These are phyloP conservation scores for Solanum ahanhuiri DNA, from an alignment of 257 asterid genomes.

Conservation along the genomic window DNA sequence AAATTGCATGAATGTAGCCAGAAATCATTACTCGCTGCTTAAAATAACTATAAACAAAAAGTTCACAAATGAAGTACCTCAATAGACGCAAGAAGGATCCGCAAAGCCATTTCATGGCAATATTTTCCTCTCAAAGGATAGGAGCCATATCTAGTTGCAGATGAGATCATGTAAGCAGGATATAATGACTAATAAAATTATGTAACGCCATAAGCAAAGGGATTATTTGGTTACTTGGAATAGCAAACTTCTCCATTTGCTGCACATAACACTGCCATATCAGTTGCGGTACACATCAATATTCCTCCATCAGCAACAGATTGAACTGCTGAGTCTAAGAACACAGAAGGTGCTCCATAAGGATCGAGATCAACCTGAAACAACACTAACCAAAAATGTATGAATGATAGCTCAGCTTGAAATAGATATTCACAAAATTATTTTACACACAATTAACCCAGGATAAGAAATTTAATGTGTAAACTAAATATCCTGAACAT, in stretches of 20 bases:
- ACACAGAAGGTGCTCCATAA: slow-evolving; percentile 90
- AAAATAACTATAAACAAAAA: neutral
- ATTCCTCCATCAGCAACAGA: slow-evolving; percentile 90
- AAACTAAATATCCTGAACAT: neutral
- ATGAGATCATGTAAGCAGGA: slow-evolving; percentile 12
- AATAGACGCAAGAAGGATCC: slow-evolving; percentile 92
- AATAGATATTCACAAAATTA: neutral
- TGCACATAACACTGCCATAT: slow-evolving; percentile 98
- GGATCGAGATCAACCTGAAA: slow-evolving; percentile 99
- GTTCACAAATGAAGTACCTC: slow-evolving; percentile 42
- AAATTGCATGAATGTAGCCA: neutral
- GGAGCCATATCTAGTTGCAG: slow-evolving; percentile 70
- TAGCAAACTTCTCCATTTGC: slow-evolving; percentile 96
- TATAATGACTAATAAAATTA: neutral
- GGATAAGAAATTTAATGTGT: neutral
- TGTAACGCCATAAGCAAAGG: neutral
- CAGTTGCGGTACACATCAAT: slow-evolving; percentile 96
- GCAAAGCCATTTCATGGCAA: slow-evolving; percentile 96
- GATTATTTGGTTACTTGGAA: slow-evolving; percentile 65
- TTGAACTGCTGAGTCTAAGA: slow-evolving; percentile 93
- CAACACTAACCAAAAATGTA: neutral
- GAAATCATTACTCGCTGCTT: neutral
- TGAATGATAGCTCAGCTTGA: neutral
- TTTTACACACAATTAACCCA: neutral
- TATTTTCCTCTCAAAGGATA: slow-evolving; percentile 91